Evolutionary conservation across 192 early-diverging fungal genomes (phyloP), one percentile per base, ranked within the genome.

Genomic region (Jimgerdemannia lactiflua): DNA sequence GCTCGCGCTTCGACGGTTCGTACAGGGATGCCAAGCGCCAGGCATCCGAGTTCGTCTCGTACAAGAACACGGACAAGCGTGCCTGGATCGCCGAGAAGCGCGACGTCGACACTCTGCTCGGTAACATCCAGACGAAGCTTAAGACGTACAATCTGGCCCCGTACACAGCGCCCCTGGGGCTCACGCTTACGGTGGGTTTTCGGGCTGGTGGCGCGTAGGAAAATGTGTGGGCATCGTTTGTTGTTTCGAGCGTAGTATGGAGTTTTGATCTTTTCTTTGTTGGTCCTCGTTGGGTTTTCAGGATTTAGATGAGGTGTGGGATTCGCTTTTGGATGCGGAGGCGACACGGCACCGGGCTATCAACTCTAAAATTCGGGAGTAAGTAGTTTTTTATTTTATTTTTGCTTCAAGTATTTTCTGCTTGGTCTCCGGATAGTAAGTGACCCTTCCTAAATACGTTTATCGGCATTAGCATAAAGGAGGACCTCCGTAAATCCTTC

Each of bases 91-190:
- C 93, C 71, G 96, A 97, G 77, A 95, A 96, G 72, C 89, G 92
- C 20, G 96, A 98, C 78, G 74, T 99, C 10, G 97, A 97, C 77
- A 92, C 92, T 42, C 82, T 99, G 54, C 84, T 99, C 64, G 94
- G 97, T 20, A 97, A 99, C 77, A 97, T 99, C 76, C 95, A 96
- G 77, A 99, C 96, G 68, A 99, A 99, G 85, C 87, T 96, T 19
- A 95, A 94, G 77, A 99, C 97, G 0, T 99, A 99, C 80, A 94
- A 97, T 68, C 83, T 98, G 66, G 84, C 87, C 41, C 90, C 95
- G 14, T 99, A 97, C 78, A 76, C 84, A 71, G 96, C 97, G 42
- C 94, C 94, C 64, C 75, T 80, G 3, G 96, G 95, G 4, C 77
- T 93, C 44, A 86, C 89, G 4, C 80, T 87, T 19, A 70, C 77